Base-by-base conservation (phyloP, 257 asterid genomes). In the Capsicum chinense region DNA sequence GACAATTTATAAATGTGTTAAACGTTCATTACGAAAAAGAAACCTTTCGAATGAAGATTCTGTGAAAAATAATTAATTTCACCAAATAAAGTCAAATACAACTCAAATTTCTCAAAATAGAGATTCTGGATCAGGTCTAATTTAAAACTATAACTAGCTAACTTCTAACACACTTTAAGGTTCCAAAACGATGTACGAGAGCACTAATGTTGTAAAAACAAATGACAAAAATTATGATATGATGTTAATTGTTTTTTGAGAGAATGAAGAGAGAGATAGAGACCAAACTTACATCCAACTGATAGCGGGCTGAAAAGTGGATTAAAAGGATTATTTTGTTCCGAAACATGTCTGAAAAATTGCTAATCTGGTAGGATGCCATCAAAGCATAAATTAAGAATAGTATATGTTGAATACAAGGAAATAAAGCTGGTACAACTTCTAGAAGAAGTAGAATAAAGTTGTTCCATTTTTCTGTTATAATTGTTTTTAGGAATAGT, bases 291-390 rank as follows among this genome's bases (percentile, higher is more conserved):
- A 92, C 99, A 74, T 97, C 94, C 82, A 93, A 85, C 66, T 93
- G 92, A 89, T 93, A 95, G 42, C 99, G 99, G 81, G 99, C 97
- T 59, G 99, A 97, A 83, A 97, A 97, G 91, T 97, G 98, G 84
- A 95, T 97, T 14, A 97, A 90, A 44, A 97, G 94, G 92, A 97
- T 93, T 58, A 98, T 96, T 91, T 93, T 95, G 91, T 97, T 97
- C 90, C 90, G 88, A 86, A 97, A 95, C 90, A 71, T 84, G 66
- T 92, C 95, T 8, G 97, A 98, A 10, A 15, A 47, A 14, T 16
- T 83, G 83, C 93, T 83, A 39, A 97, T 91, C 98, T 96, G 93
- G 74, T 47, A 68, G 42, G 69, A 21, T 57, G 26, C 9, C 56
- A 42, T 17, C 79, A 79, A 59, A 19, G 35, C 66, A 73, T 82